Evolutionary conservation across 306 rosid genomes (phyloP), one percentile per base, ranked within the genome.

Genomic region (Trichosanthes truncata): DNA sequence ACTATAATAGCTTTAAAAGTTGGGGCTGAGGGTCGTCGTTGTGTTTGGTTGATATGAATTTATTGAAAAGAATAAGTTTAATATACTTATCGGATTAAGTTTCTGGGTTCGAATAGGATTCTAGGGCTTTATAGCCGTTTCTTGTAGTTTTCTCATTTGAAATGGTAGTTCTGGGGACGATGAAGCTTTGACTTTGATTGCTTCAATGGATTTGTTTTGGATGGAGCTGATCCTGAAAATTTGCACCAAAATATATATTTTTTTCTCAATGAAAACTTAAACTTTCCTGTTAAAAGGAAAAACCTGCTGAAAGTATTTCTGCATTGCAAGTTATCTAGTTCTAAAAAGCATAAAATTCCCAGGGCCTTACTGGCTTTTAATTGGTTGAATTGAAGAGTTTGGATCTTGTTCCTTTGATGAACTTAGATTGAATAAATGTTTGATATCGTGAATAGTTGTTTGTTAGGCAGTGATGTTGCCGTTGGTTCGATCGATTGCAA

Each of bases 181-280:
- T 17, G 73, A 66, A 66, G 73, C 73, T 66, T 66, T 66, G 72
- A 65, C 73, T 66, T 66, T 66, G 72, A 65, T 9, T 36, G 72
- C 72, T 63, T 63, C 0, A 63, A 63, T 15, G 23, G 72, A 63
- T 60, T 3, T 4, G 66, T 60, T 60, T 26, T 60, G n/a, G 15
- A 29, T 29, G n/a, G n/a, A 61, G 20, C 72, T 63, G 23, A 63
- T 33, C 0, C 14, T 1, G n/a, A 33, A 35, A 63, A 33, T 6
- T 6, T 33, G 43, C 46, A 6, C 7, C 13, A 4, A 17, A 63
- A 35, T 5, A 48, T 11, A 0, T 46, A 11, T 14, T 15, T 48
- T 48, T 13, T 48, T 40, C 45, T 40, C 45, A 14, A 48, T 15
- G 53, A 48, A 8, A 43, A 8, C 62, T 56, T 56, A 56, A 20